Evolutionary conservation across 2,329 filamentous ascomycete genomes (phyloP), one percentile per base, ranked within the genome.

Genomic region (Fusarium sp.): DNA sequence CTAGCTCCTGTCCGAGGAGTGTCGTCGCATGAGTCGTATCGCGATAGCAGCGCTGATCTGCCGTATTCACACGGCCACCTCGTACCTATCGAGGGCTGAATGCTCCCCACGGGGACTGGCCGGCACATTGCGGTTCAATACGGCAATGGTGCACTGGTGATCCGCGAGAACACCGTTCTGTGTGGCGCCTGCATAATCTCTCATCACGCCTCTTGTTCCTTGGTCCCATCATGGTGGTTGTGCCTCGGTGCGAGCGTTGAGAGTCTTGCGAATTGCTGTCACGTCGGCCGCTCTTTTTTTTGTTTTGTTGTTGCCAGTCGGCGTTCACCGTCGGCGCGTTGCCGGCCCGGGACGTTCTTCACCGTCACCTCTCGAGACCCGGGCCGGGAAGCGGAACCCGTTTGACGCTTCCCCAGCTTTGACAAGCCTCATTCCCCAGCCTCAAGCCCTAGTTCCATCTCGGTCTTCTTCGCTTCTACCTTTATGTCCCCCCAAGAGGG

Each of bases 1-100:
- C 64, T 70, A 15, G 50, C 78, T 53, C 88, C 80, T 16, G 64
- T 87, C 82, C 73, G 77, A 65, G 61, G 68, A 41, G 27, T 73
- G 57, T 52, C 72, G 60, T n/a, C 66, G 48, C 69, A 66, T 39
- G 53, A 72, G 6, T 58, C 53, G 12, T 61, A 70, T 40, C 52
- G 62, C 31, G 74, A 76, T 18, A 70, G 71, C 41, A 67, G 70
- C 53, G 55, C 72, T 44, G 78, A 79, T 37, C 60, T 77, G 48
- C 71, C 73, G 6, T 76, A 75, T 44, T 46, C 71, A 37, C 75
- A 75, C 18, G 73, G 72, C 44, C 66, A 77, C 34, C 75, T 80
- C 30, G 75, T 81, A 16, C 67, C 78, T 27, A 77, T 77, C 37
- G 77, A 79, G 65, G 74, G 77, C 57, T 79, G 67, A 77, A 56